Conservation (phyloP, 2,329 filamentous ascomycete species). For the Epichloe glyceriae region DNA sequence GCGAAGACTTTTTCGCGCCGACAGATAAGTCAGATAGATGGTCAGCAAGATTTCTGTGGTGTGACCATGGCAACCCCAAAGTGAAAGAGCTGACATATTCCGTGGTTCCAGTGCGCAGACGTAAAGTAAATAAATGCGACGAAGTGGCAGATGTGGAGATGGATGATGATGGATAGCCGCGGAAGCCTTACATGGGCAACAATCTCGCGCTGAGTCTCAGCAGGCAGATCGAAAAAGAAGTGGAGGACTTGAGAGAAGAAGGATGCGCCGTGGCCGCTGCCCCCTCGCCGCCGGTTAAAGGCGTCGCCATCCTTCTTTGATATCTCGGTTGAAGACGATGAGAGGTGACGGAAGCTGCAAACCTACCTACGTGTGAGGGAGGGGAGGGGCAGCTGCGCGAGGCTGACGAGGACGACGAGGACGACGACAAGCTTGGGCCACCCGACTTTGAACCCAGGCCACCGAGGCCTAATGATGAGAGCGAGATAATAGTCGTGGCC, state of each 20-base stretch:
- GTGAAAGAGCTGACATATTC: too few species aligned
- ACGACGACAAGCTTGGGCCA: neutral
- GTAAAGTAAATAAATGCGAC: too few species aligned
- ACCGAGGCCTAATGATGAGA: neutral
- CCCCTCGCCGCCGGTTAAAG: too few species aligned
- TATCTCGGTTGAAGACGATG: neutral
- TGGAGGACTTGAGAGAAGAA: constrained; percentile 7
- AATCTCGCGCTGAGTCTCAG: constrained; percentile 36
- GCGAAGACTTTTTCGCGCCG: constrained; percentile 28
- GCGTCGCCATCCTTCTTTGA: neutral
- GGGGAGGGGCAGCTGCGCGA: neutral
- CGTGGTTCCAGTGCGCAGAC: too few species aligned
- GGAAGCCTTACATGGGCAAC: constrained; percentile 29
- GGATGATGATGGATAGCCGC: neutral
- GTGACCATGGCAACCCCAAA: too few species aligned
- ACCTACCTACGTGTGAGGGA: too few species aligned
- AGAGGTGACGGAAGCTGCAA: neutral
- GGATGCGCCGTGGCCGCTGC: neutral
- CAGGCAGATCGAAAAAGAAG: constrained; percentile 30
- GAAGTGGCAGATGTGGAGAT: neutral
- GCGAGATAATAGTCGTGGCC: neutral
- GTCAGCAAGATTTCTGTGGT: neutral
- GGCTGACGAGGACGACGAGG: neutral
- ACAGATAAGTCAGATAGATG: neutral
- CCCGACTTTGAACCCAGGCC: neutral